These are phyloP conservation scores for Spizellomyces punctatus DNA, from an alignment of 192 early-diverging fungal genomes.

Conservation along the genomic window DNA sequence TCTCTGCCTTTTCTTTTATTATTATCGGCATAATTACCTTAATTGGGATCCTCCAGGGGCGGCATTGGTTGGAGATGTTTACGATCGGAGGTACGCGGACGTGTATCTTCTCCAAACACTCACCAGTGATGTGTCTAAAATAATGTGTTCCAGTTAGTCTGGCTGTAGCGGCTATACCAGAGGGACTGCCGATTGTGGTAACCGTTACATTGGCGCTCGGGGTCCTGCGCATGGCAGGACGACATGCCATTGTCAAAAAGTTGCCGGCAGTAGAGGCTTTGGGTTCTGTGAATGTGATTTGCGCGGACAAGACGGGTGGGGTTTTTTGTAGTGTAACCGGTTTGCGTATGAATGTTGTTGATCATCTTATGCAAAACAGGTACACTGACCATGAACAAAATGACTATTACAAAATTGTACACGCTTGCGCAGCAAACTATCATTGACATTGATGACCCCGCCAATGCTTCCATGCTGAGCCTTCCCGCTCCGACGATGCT, in stretches of 20 bases:
- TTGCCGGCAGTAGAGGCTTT: constrained; percentile 93
- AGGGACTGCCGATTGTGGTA: constrained; percentile 96
- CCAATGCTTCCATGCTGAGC: constrained; percentile 45
- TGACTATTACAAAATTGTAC: constrained; percentile 88
- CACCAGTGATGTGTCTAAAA: neutral
- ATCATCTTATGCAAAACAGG: constrained; percentile 37
- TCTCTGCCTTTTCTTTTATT: constrained; percentile 82
- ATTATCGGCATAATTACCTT: constrained; percentile 84
- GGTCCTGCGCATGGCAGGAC: constrained; percentile 88
- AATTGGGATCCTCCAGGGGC: constrained; percentile 85
- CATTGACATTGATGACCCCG: constrained; percentile 46
- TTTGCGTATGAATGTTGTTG: neutral
- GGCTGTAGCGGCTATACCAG: constrained; percentile 97
- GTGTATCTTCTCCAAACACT: neutral
- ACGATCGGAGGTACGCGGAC: constrained; percentile 74
- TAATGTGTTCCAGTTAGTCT: constrained; percentile 64
- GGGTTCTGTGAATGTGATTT: constrained; percentile 93
- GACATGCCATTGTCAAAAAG: constrained; percentile 93
- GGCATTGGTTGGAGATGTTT: constrained; percentile 93
- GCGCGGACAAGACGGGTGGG: constrained; percentile 92
- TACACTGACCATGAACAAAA: constrained; percentile 93
- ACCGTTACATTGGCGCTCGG: constrained; percentile 94
- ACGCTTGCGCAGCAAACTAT: constrained; percentile 51
- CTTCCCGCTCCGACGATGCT: constrained; percentile 55
- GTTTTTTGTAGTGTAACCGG: neutral